Conservation (phyloP, 2,329 filamentous ascomycete genomes). For the Epicoccum sorghinum region DNA sequence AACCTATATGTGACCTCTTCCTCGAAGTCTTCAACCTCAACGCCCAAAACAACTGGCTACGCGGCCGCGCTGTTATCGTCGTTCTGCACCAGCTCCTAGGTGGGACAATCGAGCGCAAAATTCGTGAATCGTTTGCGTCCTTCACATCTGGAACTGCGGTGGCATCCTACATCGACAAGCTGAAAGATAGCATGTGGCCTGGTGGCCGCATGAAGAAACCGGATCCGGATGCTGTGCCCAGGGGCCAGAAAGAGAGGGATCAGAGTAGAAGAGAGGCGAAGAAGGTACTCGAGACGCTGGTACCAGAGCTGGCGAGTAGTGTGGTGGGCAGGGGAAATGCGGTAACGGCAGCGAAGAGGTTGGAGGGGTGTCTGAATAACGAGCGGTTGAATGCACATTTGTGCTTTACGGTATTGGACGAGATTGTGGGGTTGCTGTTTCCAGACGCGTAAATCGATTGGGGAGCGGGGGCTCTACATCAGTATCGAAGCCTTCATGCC, state of each 20-base stretch:
- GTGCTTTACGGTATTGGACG: conserved; percentile 57
- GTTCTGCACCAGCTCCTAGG: conserved; percentile 95
- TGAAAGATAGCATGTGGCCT: conserved; percentile 85
- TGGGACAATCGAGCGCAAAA: conserved; percentile 93
- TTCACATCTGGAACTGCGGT: conserved; percentile 80
- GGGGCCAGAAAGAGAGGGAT: conserved; percentile 75
- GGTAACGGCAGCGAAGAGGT: conserved; percentile 82
- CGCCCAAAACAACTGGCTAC: conserved; percentile 94
- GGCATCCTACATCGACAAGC: conserved; percentile 72
- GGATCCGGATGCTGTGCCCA: conserved; percentile 52
- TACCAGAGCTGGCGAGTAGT: conserved; percentile 89
- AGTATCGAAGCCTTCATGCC: too few relatives aligned
- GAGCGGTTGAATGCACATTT: conserved; percentile 73
- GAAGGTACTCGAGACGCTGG: conserved; percentile 83
- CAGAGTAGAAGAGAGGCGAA: conserved; percentile 86
- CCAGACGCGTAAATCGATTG: neutral
- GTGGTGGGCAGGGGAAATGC: conserved; percentile 94
- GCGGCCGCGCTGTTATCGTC: conserved; percentile 92
- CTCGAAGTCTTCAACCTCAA: conserved; percentile 95
- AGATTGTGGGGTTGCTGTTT: conserved; percentile 55
- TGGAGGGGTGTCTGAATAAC: conserved; percentile 93
- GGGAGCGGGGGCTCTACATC: too few relatives aligned
- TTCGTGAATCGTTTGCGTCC: conserved; percentile 79
- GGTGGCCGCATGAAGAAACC: conserved; percentile 59
- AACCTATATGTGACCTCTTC: conserved; percentile 97